Evolutionary conservation across 108 stramenopile species (phyloP).

Genomic region (Nannochloropsis oceanica): DNA sequence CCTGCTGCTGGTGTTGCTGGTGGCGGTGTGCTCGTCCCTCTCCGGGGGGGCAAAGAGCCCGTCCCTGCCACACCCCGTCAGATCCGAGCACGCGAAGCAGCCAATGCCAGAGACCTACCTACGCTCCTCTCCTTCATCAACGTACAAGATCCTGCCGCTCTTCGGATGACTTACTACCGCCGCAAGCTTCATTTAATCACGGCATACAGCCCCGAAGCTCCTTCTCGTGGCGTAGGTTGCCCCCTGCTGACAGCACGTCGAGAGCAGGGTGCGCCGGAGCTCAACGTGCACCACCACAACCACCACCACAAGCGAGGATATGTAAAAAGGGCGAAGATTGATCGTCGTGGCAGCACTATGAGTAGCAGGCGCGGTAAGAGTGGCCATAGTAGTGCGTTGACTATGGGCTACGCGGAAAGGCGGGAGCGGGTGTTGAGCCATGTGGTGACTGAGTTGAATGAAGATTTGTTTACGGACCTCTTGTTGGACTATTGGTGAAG

Average conservation of each 20-base stretch:
- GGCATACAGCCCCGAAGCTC: neutral
- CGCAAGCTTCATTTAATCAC: neutral
- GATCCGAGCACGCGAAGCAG: neutral
- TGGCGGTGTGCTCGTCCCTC: neutral
- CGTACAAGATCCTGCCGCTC: neutral
- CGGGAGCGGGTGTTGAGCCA: neutral
- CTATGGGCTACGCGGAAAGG: neutral
- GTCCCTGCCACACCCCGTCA: neutral
- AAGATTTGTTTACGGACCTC: neutral
- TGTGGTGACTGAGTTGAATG: neutral
- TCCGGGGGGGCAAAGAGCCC: neutral
- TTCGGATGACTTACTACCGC: neutral
- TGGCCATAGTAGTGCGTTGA: no score
- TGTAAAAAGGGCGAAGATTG: neutral
- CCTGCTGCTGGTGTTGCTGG: neutral
- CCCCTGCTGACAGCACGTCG: neutral
- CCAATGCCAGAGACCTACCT: neutral
- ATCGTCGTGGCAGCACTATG: neutral
- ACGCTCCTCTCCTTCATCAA: neutral
- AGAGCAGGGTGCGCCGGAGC: neutral
- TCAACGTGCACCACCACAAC: neutral
- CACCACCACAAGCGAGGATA: neutral
- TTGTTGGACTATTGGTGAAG: neutral
- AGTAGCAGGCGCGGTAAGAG: neutral
- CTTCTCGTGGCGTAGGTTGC: neutral